Base-by-base conservation (phyloP, 1,284 basidiomycete genomes). In the Kalmanozyma brasiliensis region DNA sequence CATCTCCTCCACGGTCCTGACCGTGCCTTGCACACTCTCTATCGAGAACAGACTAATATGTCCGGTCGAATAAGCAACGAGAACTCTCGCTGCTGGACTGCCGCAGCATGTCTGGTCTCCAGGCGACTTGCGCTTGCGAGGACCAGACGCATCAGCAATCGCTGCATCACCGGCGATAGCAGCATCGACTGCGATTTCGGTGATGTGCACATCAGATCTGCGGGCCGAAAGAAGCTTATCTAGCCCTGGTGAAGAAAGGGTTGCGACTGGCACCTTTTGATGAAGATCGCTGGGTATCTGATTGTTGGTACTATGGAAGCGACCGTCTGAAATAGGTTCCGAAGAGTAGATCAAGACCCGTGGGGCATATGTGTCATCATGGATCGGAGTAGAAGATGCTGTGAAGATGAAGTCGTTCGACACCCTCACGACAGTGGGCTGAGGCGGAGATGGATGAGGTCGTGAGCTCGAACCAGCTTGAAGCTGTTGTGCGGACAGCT, bases 21-120 rank as follows among this genome's bases (percentile, higher is more conserved):
- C 2, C 35, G 22, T 13, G 16, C 19, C 11, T 45, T 37, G 5
- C 29, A n/a, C 36, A 2, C 11, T 22, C 1, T 22, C 22, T n/a
- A 81, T 24, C 3, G 52, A 52, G 37, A 82, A 80, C 24, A 82
- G 23, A 23, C 74, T 61, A 44, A 74, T 66, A 44, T 80, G 73
- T 0, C 80, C 79, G 5, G 68, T 76, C 9, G 74, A 73, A 49
- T 75, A 80, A 45, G 76, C 73, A 5, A 81, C 61, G 38, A 73
- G 52, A 24, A 81, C 36, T 4, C 58, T 66, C 9, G 49, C 24
- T 7, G 29, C 29, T 0, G 34, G 3, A 16, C 16, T 13, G 43
- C 8, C 4, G 34, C 8, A 4, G 17, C 5, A 1, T 17, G 16
- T 1, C 22, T n/a, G 22, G 1, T 22, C 4, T 8, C 9, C n/a